Base-by-base conservation (phyloP, 2,329 filamentous ascomycete genomes). In the Chaetomium strumarium region DNA sequence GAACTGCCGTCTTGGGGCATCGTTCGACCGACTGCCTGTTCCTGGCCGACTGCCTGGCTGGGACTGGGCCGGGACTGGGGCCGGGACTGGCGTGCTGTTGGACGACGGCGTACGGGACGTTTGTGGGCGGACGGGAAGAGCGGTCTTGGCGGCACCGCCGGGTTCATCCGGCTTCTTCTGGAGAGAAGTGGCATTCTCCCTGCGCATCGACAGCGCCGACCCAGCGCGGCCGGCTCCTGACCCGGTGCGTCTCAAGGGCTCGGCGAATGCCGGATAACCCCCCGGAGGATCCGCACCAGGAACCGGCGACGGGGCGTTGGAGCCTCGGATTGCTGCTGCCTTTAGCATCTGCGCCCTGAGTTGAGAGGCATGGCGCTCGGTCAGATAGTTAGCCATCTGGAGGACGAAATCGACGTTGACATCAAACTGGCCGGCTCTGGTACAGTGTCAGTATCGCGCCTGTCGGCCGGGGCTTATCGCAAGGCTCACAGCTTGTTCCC, bases 361-460 rank as follows among this genome's bases (percentile, higher is more conserved):
- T 67, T 96, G 90, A 0, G 88, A 88, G 29, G 95, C 80, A 71
- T 97, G 90, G 47, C 88, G 80, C 67, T 97, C 91, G 65, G 93
- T 96, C 6, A 97, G 80, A 80, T 90, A 96, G 68, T 90, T 90
- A 58, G 90, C 90, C 70, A 99, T 90, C 66, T 96, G 89, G 14
- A 96, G 80, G 31, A 99, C 78, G 64, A 97, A 97, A 38, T 90
- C 80, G 53, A 95, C 82, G 24, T 88, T 86, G 17, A 96, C 92
- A 57, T 91, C 80, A 69, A 96, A 96, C 42, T 81, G 77, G 48
- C 80, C 75, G 43, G 88, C 89, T 65, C 86, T 86, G 19, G 51
- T 51, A 62, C 58, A 56, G 61, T 62, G 62, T 60, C 52, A 64
- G 53, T 53, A 36, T 30, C 5, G 4, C 5, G 16, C 19, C 19